Evolutionary conservation across 169 alveolate species (phyloP).

Genomic region (Fabrea salina): DNA sequence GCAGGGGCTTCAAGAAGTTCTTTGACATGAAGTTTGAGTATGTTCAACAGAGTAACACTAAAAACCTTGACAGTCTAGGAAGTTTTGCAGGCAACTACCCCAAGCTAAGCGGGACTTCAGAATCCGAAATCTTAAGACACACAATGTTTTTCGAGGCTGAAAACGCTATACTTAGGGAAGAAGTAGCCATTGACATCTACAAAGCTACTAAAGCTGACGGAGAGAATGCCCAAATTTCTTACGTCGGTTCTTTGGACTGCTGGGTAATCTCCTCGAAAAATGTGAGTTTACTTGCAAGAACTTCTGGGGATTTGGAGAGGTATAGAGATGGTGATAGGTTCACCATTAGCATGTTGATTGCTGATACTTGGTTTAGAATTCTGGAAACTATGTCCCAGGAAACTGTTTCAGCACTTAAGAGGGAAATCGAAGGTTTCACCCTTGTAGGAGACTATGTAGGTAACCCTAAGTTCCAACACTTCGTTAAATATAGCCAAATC

Average conservation of each 20-base stretch:
- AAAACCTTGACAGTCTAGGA: slow-evolving; percentile 20
- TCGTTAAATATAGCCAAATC: slow-evolving; percentile 54
- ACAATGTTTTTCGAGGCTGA: no score
- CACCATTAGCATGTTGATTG: slow-evolving; percentile 57
- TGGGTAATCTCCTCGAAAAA: slow-evolving; percentile 73
- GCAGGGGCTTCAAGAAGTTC: slow-evolving; percentile 63
- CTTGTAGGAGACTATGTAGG: slow-evolving; percentile 79
- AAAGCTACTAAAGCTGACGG: slow-evolving; percentile 74
- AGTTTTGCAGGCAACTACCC: slow-evolving; percentile 27
- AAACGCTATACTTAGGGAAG: neutral
- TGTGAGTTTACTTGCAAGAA: slow-evolving; percentile 54
- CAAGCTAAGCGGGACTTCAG: no score
- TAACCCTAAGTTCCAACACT: slow-evolving; percentile 63
- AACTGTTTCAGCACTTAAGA: slow-evolving; percentile 34
- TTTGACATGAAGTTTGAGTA: slow-evolving; percentile 48
- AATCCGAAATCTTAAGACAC: no score
- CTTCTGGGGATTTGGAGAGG: slow-evolving; percentile 42
- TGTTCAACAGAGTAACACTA: slow-evolving; percentile 34
- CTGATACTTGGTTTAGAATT: slow-evolving; percentile 60
- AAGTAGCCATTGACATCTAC: slow-evolving; percentile 34
- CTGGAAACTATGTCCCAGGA: slow-evolving; percentile 31
- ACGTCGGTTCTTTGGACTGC: slow-evolving; percentile 37
- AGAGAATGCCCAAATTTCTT: slow-evolving; percentile 73
- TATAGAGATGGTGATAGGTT: slow-evolving; percentile 48
- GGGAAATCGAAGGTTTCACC: slow-evolving; percentile 55